Base-by-base conservation (phyloP, 2,329 filamentous ascomycete genomes). In the Penicillium sp. region DNA sequence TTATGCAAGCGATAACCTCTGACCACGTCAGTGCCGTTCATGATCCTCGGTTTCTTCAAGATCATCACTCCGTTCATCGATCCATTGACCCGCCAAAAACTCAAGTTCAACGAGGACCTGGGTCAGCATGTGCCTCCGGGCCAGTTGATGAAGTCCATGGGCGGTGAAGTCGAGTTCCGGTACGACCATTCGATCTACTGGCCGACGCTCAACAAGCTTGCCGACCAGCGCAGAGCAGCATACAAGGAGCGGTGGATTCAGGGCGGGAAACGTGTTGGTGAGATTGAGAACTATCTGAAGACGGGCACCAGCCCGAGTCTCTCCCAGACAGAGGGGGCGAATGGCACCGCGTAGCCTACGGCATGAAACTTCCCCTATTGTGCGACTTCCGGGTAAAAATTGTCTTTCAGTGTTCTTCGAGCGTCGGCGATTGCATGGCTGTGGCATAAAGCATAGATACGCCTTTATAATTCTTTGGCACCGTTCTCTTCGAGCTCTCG, bases 21-120 rank as follows among this genome's bases (percentile, higher is more conserved):
- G n/a, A n/a, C n/a, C n/a, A n/a, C n/a, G n/a, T n/a, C n/a, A 91
- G 87, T 95, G 43, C 91, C 91, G 0, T 96, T 88, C 82, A 79
- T 95, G 56, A 87, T 97, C 53, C 84, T 81, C 69, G 87, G 87
- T 43, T 98, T 98, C 78, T 95, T 97, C 78, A 96, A 95, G 71
- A 75, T 96, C 61, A 90, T 98, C 71, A 89, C 83, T 4, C 89
- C 91, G 34, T 96, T 98, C 71, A 95, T 98, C 72, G 93, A 98
- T 70, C 93, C 93, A 6, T 75, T 89, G 61, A 98, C 93, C 8
- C 83, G 87, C 51, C 83, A 93, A 64, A 98, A 98, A 77, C 83
- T 98, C 74, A 94, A 93, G 74, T 96, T 95, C 78, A 96, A 97
- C 75, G 89, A 95, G 69, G 86, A 94, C 65, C 83, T 95, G 75